These are phyloP conservation scores for Xylaria sp. DNA, from an alignment of 2,329 filamentous ascomycete species.

Conservation along the genomic window DNA sequence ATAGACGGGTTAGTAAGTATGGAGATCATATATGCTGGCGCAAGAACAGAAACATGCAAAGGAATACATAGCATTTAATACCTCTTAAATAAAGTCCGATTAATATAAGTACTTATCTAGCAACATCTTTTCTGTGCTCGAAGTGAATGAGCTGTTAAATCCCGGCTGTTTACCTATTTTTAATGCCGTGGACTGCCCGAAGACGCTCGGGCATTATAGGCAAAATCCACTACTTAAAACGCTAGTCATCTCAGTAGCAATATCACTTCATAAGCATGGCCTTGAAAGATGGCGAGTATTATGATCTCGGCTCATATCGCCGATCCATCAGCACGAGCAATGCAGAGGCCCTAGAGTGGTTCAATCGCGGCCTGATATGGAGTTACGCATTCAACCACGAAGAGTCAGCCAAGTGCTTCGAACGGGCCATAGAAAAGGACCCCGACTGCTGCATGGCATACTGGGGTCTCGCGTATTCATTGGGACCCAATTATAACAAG, in stretches of 20 bases:
- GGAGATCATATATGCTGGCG: no score
- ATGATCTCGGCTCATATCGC: constrained; percentile 70
- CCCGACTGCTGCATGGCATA: constrained; percentile 69
- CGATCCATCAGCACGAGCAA: constrained; percentile 66
- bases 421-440: constrained; percentile 67
- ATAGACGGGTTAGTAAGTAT: no score
- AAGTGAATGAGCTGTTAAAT: no score
- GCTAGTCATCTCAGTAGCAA: neutral
- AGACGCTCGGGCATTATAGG: no score
- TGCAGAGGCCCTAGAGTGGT: constrained; percentile 71
- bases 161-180: no score
- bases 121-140: no score
- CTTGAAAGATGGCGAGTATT: constrained; percentile 56
- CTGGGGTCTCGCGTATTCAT: constrained; percentile 76
- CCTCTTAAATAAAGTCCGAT: no score
- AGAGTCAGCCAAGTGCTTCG: constrained; percentile 73
- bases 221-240: neutral
- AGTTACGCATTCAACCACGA: constrained; percentile 81
- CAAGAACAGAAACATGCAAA: no score
- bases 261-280: constrained; percentile 23
- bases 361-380: constrained; percentile 78
- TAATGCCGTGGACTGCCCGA: no score
- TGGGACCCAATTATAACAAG: constrained; percentile 82
- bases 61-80: no score
- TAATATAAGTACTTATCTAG: no score